These are phyloP conservation scores for Lasiosphaeria ovina DNA, from an alignment of 495 filamentous ascomycete genomes.

Conservation along the genomic window DNA sequence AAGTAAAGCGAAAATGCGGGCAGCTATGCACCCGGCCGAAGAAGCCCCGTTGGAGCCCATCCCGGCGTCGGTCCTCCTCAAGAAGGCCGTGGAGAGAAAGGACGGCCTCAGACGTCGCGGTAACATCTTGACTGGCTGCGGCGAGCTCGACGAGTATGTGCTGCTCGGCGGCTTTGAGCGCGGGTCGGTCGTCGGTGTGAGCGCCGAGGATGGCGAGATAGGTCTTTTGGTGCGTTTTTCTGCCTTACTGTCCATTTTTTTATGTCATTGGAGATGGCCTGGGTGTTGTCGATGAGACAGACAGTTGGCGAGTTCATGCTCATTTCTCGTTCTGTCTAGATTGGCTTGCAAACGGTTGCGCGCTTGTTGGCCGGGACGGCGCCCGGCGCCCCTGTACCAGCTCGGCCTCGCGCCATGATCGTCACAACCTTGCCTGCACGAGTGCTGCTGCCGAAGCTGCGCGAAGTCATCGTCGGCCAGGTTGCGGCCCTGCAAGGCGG, in stretches of 20 bases:
- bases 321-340: constrained; percentile 16
- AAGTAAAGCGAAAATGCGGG: background rate
- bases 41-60: constrained; percentile 10
- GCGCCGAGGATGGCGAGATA: constrained; percentile 40
- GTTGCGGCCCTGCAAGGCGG: constrained; percentile 17
- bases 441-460: constrained; percentile 34
- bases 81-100: constrained; percentile 25
- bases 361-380: constrained; percentile 20
- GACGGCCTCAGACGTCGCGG: constrained; percentile 16
- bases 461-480: constrained; percentile 32
- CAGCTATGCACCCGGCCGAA: background rate
- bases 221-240: constrained; percentile 36
- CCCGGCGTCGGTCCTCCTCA: constrained; percentile 24
- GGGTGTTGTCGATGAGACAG: background rate
- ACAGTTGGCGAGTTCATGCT: background rate
- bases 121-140: constrained; percentile 35
- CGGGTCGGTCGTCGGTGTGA: constrained; percentile 50
- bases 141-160: constrained; percentile 44
- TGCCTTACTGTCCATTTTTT: background rate
- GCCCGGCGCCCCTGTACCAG: background rate
- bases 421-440: constrained; percentile 36
- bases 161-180: constrained; percentile 45
- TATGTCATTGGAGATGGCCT: background rate
- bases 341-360: constrained; percentile 39
- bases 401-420: constrained; percentile 26